These are phyloP conservation scores for Daldinia sp. DNA, from an alignment of 2,329 filamentous ascomycete species.

Conservation along the genomic window DNA sequence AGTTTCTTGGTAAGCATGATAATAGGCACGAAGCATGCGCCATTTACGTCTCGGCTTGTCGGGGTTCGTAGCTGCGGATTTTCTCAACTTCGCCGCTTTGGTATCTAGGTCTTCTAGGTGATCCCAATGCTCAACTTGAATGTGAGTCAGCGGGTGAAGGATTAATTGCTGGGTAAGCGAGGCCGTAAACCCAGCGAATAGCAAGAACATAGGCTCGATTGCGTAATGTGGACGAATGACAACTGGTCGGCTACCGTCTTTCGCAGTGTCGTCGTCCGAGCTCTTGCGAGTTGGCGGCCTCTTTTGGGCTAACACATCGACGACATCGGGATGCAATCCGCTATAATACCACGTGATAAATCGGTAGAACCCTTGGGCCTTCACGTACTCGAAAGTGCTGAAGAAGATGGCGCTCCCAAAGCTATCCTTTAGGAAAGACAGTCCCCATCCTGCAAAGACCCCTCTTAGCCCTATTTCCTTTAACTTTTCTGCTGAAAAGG, in stretches of 20 bases:
- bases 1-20: slow-evolving; percentile 75
- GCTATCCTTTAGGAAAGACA: slow-evolving; percentile 75
- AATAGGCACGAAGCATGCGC: slow-evolving; percentile 70
- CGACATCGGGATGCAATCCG: slow-evolving; percentile 59
- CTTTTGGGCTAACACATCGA: slow-evolving; percentile 59
- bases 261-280: slow-evolving; percentile 33
- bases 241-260: slow-evolving; percentile 45
- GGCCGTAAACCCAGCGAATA: slow-evolving; percentile 73
- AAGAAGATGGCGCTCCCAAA: slow-evolving; percentile 77
- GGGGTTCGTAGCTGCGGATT: slow-evolving; percentile 44
- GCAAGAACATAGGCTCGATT: slow-evolving; percentile 75
- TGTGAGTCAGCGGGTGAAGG: slow-evolving; percentile 74
- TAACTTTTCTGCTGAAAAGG: slow-evolving; percentile 72
- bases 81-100: slow-evolving; percentile 58
- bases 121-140: slow-evolving; percentile 78
- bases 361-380: slow-evolving; percentile 75
- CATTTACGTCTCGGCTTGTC: slow-evolving; percentile 51
- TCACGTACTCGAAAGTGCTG: slow-evolving; percentile 77
- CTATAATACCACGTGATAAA: slow-evolving; percentile 78
- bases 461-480: slow-evolving; percentile 76
- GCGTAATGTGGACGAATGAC: slow-evolving; percentile 78
- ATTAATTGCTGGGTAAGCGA: slow-evolving; percentile 74
- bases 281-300: slow-evolving; percentile 47
- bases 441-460: slow-evolving; percentile 76
- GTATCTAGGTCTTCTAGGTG: slow-evolving; percentile 76